Conservation (phyloP, 1,284 basidiomycete species). For the Ceraceosorus bombacis region DNA sequence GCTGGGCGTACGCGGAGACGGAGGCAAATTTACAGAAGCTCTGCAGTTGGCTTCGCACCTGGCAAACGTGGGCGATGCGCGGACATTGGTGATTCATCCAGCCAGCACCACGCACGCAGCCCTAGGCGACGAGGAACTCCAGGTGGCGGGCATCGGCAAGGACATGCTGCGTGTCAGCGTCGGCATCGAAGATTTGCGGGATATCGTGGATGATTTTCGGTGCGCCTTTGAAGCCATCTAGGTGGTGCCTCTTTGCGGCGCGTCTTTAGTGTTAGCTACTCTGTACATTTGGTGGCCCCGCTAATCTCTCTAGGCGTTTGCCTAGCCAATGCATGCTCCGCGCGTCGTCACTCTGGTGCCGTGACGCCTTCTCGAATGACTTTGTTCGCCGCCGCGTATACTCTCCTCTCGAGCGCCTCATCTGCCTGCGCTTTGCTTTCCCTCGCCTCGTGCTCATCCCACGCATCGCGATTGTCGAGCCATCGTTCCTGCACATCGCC, state of each 20-base stretch:
- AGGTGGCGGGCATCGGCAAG: conserved; percentile 65
- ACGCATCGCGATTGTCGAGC: conserved; percentile 18
- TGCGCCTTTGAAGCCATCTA: too few relatives aligned
- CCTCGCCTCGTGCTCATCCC: conserved; percentile 5
- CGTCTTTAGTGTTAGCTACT: too few relatives aligned
- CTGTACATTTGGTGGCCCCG: too few relatives aligned
- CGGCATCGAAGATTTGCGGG: too few relatives aligned
- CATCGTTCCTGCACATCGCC: conserved; percentile 40
- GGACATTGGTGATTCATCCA: conserved; percentile 57
- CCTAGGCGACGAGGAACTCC: conserved; percentile 63
- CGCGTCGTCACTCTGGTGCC: too few relatives aligned
- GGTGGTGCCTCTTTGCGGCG: too few relatives aligned
- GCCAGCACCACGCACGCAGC: conserved; percentile 77
- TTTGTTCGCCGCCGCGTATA: too few relatives aligned
- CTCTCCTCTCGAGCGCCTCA: background rate
- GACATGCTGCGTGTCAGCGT: conserved; percentile 57
- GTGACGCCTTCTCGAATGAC: too few relatives aligned
- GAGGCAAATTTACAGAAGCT: conserved; percentile 17
- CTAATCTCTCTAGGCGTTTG: too few relatives aligned
- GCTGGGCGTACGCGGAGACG: conserved; percentile 69
- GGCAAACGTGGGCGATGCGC: conserved; percentile 42
- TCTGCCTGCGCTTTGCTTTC: conserved; percentile 1
- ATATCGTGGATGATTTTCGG: too few relatives aligned
- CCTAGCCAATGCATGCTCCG: too few relatives aligned
- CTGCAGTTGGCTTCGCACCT: conserved; percentile 23